Evolutionary conservation across 2,329 filamentous ascomycete species (phyloP).

Genomic region (Harringtonia lauricola): DNA sequence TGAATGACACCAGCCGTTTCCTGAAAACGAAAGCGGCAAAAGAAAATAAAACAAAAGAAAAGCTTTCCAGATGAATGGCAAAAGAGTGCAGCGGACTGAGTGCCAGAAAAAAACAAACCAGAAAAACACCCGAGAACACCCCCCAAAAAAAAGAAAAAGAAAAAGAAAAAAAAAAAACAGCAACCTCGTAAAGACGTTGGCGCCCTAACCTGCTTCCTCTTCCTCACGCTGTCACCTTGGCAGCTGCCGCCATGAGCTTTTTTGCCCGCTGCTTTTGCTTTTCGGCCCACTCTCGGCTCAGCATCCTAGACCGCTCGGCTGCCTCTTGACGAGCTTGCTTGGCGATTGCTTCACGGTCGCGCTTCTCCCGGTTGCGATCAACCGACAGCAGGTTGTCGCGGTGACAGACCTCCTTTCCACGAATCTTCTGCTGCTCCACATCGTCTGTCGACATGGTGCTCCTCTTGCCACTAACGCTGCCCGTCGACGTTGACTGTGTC

Average conservation of each 20-base stretch:
- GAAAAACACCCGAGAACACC: too few relatives aligned
- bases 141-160: background rate
- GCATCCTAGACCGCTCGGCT: conserved; percentile 47
- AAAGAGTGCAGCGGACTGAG: too few relatives aligned
- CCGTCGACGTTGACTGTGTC: conserved; percentile 33
- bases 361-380: conserved; percentile 40
- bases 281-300: conserved; percentile 52
- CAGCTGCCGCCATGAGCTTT: conserved; percentile 1
- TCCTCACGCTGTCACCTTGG: background rate
- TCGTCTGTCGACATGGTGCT: conserved; percentile 40
- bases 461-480: conserved; percentile 31
- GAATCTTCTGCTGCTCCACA: conserved; percentile 35
- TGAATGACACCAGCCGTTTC: too few relatives aligned
- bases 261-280: conserved; percentile 12
- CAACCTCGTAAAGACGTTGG: background rate
- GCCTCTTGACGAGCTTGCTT: conserved; percentile 47
- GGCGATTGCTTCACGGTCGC: conserved; percentile 41
- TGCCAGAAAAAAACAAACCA: too few relatives aligned
- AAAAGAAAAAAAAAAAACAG: background rate
- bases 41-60: background rate
- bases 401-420: conserved; percentile 42
- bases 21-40: too few relatives aligned
- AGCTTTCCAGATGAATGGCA: too few relatives aligned
- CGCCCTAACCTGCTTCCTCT: too few relatives aligned
- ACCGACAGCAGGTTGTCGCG: conserved; percentile 37